Conservation (phyloP, 2,329 filamentous ascomycete species). For the Raffaelea albimanens region DNA sequence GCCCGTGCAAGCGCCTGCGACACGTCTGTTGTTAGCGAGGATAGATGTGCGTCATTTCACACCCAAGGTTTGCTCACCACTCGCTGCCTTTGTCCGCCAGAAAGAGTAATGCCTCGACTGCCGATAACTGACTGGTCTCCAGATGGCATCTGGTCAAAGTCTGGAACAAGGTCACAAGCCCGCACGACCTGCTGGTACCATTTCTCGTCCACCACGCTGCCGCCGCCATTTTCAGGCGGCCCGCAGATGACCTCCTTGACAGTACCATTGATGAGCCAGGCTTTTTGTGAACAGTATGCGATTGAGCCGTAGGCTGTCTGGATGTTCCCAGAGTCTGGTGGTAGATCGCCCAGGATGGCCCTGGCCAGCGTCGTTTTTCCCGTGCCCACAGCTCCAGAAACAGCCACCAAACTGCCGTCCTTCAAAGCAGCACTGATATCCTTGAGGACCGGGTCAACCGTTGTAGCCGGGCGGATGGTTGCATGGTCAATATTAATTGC, state of each 20-base stretch:
- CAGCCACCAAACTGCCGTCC: slow-evolving; percentile 16
- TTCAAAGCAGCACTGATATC: slow-evolving; percentile 16
- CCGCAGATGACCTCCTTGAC: slow-evolving; percentile 7
- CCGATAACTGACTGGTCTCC: slow-evolving; percentile 16
- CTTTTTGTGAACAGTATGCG: slow-evolving; percentile 7
- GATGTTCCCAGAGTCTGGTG: neutral
- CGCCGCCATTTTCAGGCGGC: no score
- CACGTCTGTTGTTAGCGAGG: no score
- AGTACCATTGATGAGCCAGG: slow-evolving; percentile 9
- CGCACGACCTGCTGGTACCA: slow-evolving; percentile 4
- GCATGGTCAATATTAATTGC: no score
- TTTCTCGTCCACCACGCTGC: neutral
- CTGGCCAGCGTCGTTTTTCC: slow-evolving; percentile 21
- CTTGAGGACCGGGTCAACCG: slow-evolving; percentile 11
- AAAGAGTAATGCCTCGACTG: slow-evolving; percentile 17
- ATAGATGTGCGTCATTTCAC: no score
- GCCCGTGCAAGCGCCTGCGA: slow-evolving; percentile 27
- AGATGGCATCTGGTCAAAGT: slow-evolving; percentile 13
- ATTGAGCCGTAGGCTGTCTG: neutral
- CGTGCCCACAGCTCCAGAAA: slow-evolving; percentile 18
- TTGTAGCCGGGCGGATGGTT: no score
- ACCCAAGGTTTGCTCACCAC: slow-evolving; percentile 13
- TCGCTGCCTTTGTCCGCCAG: slow-evolving; percentile 21
- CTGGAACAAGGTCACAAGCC: slow-evolving; percentile 16
- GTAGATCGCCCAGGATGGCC: slow-evolving; percentile 21